Evolutionary conservation across 257 asterid species (phyloP), one percentile per base, ranked within the genome.

Genomic region (Mitragyna speciosa): DNA sequence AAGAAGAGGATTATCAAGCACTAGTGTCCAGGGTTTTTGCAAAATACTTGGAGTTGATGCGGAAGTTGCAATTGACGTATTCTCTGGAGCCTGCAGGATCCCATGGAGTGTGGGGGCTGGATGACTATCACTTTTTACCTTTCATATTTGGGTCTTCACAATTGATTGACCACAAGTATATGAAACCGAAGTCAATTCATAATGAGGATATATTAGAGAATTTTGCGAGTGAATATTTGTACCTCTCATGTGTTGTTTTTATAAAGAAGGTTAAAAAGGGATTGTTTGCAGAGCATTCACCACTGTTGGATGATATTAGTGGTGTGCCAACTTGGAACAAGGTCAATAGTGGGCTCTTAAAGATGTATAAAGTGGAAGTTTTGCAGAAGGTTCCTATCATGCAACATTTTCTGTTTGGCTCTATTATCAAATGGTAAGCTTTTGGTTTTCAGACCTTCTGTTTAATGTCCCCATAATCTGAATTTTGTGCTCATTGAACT

Each of bases 71-170:
- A 72, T 82, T 90, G 54, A 91, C 93, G 48, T 95, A 93, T 81
- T 79, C 74, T 88, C 81, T 95, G 80, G 98, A 95, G 89, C 98
- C 98, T 78, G 98, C 98, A 15, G 98, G 98, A 41, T 95, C 98
- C 78, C 98, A 95, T 30, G 98, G 98, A 51, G 98, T 95, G 75
- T 95, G 98, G 98, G 98, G 98, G 61, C 97, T 95, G 48, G 98
- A 95, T 82, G 98, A 95, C 87, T 90, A 95, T 84, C 98, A 93
- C 84, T 93, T 93, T 86, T 82, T 95, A 87, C 98, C 98, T 43
- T 93, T 89, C 88, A 82, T 93, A 78, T 94, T 91, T 77, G 98
- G 98, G 73, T 89, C 98, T 49, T 95, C 98, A 2, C 98, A 95
- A 84, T 85, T 95, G 92, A 87, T 95, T 81, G 96, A 88, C 71